Percentiles rank a stretch among this genome's conserved stretches.
These are phyloP conservation scores for Skeletonema tropicum DNA, from an alignment of 108 stramenopile genomes.

Conservation along the genomic window DNA sequence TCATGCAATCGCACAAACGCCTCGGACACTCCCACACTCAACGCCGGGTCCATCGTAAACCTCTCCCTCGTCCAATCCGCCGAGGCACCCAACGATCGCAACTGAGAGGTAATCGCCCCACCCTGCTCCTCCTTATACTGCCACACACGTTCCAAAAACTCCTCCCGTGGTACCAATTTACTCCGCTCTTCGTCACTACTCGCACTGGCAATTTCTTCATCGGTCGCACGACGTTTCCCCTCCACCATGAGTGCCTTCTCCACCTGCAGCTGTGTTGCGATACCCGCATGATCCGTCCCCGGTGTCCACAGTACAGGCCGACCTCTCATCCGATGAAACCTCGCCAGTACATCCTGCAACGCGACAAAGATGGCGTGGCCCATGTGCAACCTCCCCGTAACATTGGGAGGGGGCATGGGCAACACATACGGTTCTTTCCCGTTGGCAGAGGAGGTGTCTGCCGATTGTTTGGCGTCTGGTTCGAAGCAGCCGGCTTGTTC, in stretches of 20 bases:
- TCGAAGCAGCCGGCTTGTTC: slow-evolving; percentile 80
- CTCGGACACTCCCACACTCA: slow-evolving; percentile 89
- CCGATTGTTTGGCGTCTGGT: slow-evolving; percentile 74
- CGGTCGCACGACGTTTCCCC: slow-evolving; percentile 58
- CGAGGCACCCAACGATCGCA: slow-evolving; percentile 95
- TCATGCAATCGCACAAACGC: slow-evolving; percentile 96
- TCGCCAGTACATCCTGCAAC: slow-evolving; percentile 95
- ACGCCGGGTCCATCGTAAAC: slow-evolving; percentile 95
- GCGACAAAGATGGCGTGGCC: slow-evolving; percentile 99
- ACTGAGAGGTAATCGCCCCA: slow-evolving; percentile 92
- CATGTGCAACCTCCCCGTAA: slow-evolving; percentile 99
- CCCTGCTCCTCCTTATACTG: slow-evolving; percentile 95
- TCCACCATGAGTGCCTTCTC: slow-evolving; percentile 85
- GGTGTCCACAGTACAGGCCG: slow-evolving; percentile 96
- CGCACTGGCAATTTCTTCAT: slow-evolving; percentile 28
- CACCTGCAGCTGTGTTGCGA: slow-evolving; percentile 98
- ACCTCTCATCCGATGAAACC: slow-evolving; percentile 98
- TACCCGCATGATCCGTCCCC: slow-evolving; percentile 98
- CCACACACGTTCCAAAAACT: slow-evolving; percentile 90
- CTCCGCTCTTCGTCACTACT: slow-evolving; percentile 61
- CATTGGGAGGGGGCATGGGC: slow-evolving; percentile 99
- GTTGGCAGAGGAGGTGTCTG: not conserved
- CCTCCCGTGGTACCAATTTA: slow-evolving; percentile 80
- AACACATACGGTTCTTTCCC: slow-evolving; percentile 74
- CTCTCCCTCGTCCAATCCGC: slow-evolving; percentile 97